Percentiles rank a stretch among this genome's conserved stretches.
Conservation (phyloP, 768 basidiomycete species). For the Kwoniella sp. region DNA sequence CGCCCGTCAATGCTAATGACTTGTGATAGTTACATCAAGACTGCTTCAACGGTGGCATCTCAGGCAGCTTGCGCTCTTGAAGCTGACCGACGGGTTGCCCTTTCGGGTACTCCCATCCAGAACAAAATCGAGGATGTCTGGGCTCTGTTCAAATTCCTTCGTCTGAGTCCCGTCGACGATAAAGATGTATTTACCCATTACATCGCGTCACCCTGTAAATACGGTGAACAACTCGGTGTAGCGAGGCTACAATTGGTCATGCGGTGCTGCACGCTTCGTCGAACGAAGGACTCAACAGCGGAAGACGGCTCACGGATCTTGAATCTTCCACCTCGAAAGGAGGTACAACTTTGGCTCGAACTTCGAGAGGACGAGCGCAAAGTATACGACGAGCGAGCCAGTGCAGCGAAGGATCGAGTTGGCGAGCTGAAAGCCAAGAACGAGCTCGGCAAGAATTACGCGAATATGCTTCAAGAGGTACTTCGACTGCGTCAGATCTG, state of each 20-base stretch:
- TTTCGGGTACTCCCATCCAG: conserved; percentile 98
- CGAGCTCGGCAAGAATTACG: conserved; percentile 97
- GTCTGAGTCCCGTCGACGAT: conserved; percentile 87
- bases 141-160: conserved; percentile 93
- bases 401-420: conserved; percentile 89
- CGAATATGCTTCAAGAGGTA: conserved; percentile 94
- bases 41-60: conserved; percentile 88
- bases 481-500: conserved; percentile 96
- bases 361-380: conserved; percentile 78
- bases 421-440: conserved; percentile 81
- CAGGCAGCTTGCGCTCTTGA: conserved; percentile 92
- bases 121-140: conserved; percentile 98
- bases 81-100: conserved; percentile 86
- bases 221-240: conserved; percentile 77
- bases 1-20: background rate
- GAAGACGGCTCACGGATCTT: conserved; percentile 82
- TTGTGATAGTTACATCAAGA: conserved; percentile 83
- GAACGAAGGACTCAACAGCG: conserved; percentile 87
- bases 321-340: conserved; percentile 83
- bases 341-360: conserved; percentile 80
- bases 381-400: conserved; percentile 86
- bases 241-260: conserved; percentile 95
- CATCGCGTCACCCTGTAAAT: conserved; percentile 90
- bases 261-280: conserved; percentile 92
- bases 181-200: conserved; percentile 90